These are phyloP conservation scores for Candida sphagnicola DNA, from an alignment of 805 yeast genomes.

Conservation along the genomic window DNA sequence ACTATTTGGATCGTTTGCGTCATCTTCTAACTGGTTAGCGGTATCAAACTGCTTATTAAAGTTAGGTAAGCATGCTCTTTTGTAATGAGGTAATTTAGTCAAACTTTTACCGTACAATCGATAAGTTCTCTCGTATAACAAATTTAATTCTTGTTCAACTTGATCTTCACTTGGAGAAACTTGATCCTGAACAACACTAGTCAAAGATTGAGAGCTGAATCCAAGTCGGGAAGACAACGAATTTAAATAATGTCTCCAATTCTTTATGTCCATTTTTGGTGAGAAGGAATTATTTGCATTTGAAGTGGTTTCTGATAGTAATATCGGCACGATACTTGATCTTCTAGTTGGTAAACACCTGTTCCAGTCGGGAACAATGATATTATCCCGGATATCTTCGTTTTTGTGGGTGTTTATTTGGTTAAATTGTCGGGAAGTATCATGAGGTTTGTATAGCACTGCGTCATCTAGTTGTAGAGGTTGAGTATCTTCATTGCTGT, in stretches of 20 bases:
- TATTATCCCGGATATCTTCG: slow-evolving; percentile 37
- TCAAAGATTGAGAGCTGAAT: slow-evolving; percentile 26
- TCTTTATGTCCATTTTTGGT: slow-evolving; percentile 26
- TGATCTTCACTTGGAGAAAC: slow-evolving; percentile 9
- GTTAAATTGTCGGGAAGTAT: slow-evolving; percentile 34
- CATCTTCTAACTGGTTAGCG: slow-evolving; percentile 21
- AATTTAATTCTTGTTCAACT: slow-evolving; percentile 28
- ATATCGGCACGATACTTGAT: slow-evolving; percentile 15
- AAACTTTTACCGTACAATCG: slow-evolving; percentile 35
- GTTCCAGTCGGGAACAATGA: slow-evolving; percentile 41
- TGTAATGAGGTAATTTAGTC: slow-evolving; percentile 30
- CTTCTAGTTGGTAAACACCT: slow-evolving; percentile 25
- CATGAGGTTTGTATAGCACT: slow-evolving; percentile 41
- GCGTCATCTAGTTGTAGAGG: slow-evolving; percentile 30
- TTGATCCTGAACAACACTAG: slow-evolving; percentile 18
- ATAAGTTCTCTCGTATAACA: slow-evolving; percentile 33
- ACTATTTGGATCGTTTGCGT: slow-evolving; percentile 24
- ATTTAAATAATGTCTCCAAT: slow-evolving; percentile 32
- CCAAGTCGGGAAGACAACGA: slow-evolving; percentile 34
- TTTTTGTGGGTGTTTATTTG: slow-evolving; percentile 43
- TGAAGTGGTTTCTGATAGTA: slow-evolving; percentile 9
- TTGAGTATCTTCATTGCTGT: background rate
- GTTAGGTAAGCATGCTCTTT: slow-evolving; percentile 38
- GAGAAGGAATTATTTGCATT: slow-evolving; percentile 19
- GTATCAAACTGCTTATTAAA: slow-evolving; percentile 26